A percentile compares a stretch with the other conserved stretches of the same genome.
Conservation (phyloP, 495 filamentous ascomycete genomes). For the Cercophora samala region DNA sequence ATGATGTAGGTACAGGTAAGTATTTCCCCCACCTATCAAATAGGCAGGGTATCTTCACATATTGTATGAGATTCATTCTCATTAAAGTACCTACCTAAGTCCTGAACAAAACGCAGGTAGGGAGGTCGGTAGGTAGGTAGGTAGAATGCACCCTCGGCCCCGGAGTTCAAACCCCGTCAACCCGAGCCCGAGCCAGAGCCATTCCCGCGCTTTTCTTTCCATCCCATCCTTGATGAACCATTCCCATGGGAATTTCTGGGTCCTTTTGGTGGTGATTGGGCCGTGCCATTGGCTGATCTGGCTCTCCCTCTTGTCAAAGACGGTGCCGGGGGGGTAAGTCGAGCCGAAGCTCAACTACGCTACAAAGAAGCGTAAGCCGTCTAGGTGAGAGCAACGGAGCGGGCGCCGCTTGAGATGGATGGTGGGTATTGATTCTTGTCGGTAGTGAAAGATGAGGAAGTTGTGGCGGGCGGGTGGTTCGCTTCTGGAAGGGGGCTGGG, state of each 20-base stretch:
- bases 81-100: too few relatives aligned
- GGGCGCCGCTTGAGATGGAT: not conserved
- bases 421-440: not conserved
- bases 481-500: not conserved
- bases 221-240: not conserved
- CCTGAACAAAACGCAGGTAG: too few relatives aligned
- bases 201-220: not conserved
- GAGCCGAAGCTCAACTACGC: not conserved
- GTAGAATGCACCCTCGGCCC: too few relatives aligned
- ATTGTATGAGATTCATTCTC: too few relatives aligned
- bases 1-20: too few relatives aligned
- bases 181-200: not conserved
- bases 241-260: not conserved
- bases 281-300: not conserved
- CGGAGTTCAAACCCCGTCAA: not conserved
- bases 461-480: not conserved
- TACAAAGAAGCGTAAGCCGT: not conserved
- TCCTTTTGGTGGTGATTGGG: not conserved
- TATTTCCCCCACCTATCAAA: too few relatives aligned
- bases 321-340: not conserved
- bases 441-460: not conserved
- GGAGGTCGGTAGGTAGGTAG: too few relatives aligned
- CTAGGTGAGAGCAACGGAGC: not conserved
- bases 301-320: not conserved
- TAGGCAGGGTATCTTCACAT: too few relatives aligned